phyloP scores from a whole-genome alignment of 2,329 filamentous ascomycete genomes.

The Capronia epimyces region DNA sequence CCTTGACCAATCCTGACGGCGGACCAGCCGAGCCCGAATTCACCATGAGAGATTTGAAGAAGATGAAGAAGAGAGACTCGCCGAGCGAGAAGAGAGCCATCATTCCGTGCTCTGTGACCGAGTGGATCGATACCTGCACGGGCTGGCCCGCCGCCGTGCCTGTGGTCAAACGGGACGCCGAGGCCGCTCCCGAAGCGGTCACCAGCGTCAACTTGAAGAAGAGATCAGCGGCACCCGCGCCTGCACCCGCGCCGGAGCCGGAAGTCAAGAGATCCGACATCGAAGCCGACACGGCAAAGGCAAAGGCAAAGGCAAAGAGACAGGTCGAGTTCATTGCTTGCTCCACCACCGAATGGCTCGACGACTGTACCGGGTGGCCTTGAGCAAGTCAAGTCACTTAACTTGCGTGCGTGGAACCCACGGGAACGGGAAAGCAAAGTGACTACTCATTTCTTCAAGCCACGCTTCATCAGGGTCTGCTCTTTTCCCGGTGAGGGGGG shows the following conservation, averaged over 20 bases:
- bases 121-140: conserved; percentile 22
- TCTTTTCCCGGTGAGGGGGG: too few relatives aligned
- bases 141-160: conserved; percentile 9
- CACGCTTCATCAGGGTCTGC: too few relatives aligned
- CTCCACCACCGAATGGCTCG: conserved; percentile 12
- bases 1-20: conserved; percentile 22
- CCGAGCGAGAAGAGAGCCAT: conserved; percentile 2
- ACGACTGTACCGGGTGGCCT: conserved; percentile 12
- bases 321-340: conserved; percentile 9
- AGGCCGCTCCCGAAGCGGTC: conserved; percentile 8
- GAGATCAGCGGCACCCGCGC: not conserved
- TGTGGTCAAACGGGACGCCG: not conserved
- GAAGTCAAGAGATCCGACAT: conserved; percentile 9
- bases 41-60: conserved; percentile 16
- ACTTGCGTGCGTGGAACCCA: not conserved
- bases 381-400: not conserved
- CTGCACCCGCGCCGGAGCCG: not conserved
- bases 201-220: too few relatives aligned
- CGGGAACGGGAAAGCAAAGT: too few relatives aligned
- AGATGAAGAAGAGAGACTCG: conserved; percentile 4
- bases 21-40: conserved; percentile 8
- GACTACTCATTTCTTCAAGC: too few relatives aligned
- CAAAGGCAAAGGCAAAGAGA: conserved; percentile 7
- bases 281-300: conserved; percentile 6
- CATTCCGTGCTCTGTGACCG: conserved; percentile 13